Base-by-base conservation (phyloP, 139 green algal species). In the Micromonas pusilla region DNA sequence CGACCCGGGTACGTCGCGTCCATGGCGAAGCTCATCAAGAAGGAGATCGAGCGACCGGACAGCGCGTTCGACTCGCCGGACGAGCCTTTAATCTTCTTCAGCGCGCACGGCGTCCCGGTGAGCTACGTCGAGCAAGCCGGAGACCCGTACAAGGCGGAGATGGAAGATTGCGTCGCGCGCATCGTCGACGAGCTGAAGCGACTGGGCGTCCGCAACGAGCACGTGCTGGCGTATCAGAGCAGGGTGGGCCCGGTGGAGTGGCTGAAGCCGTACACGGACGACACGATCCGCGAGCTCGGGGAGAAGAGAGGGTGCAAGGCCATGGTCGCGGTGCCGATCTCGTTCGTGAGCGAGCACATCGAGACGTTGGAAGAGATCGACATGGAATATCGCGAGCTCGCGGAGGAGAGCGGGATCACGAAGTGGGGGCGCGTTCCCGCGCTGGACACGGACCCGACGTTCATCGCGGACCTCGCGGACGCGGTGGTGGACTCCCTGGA, bases 361-460 rank as follows among this genome's bases (percentile, higher is more conserved):
- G 96, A 99, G 88, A 99, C 96, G 38, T 87, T 99, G 34, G 96
- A 99, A 82, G 96, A 99, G 87, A 99, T 99, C 70, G 96, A 99
- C 89, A 91, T 96, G 86, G 96, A 98, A 88, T 97, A 97, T 80
- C 66, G 89, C 33, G 91, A 96, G 84, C 84, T 96, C 39, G 92
- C 92, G 3, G 77, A 91, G 80, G 88, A 92, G 89, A 87, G 78
- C 52, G 92, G 92, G 54, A 89, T 96, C 23, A 52, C 86, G 75
- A 67, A 95, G 62, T 99, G 96, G 96, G 89, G 93, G 20, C 88
- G 95, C 25, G 96, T 99, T 60, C 96, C 96, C 1, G 96, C 96
- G 28, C 89, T 99, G 4, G 94, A 96, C 87, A 96, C 88, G 67
- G 92, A 99, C 81, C 52, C 73, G 13, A 75, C 57, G 2, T 99